Conservation (phyloP, 1,284 basidiomycete species). For the Xanthoconium separans region DNA sequence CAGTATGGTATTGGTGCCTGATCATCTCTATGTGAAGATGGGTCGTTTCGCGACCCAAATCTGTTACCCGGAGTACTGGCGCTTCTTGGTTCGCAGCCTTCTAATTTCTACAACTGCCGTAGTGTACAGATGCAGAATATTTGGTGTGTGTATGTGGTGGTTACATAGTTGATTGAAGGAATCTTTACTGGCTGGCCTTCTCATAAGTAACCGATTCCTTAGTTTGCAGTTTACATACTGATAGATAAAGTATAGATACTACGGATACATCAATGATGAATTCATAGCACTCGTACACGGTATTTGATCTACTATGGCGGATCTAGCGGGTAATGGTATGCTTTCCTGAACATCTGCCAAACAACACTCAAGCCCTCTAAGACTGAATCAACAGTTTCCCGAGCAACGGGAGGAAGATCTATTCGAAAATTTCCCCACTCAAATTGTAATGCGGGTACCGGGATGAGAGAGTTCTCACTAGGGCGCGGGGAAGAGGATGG, state of each 20-base stretch:
- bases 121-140: not conserved
- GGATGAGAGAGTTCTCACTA: constrained; percentile 18
- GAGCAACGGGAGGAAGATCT: constrained; percentile 27
- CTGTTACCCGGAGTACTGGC: too few relatives aligned
- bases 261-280: constrained; percentile 18
- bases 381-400: constrained; percentile 32
- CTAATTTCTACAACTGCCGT: not conserved
- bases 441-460: constrained; percentile 17
- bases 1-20: not conserved
- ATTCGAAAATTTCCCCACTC: constrained; percentile 29
- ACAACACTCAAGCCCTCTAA: constrained; percentile 39
- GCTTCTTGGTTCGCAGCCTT: too few relatives aligned
- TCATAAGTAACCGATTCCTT: too few relatives aligned
- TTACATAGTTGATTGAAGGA: too few relatives aligned
- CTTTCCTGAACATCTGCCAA: constrained; percentile 48
- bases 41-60: too few relatives aligned
- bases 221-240: not conserved
- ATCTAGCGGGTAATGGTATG: constrained; percentile 58
- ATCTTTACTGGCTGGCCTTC: too few relatives aligned
- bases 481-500: constrained; percentile 12
- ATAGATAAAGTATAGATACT: constrained; percentile 1
- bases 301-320: constrained; percentile 36
- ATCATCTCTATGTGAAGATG: not conserved
- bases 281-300: constrained; percentile 8
- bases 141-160: not conserved